Percentiles rank a stretch among this genome's conserved stretches.
Conservation (phyloP, 2,329 filamentous ascomycete species). For the Aspergillus candidus region DNA sequence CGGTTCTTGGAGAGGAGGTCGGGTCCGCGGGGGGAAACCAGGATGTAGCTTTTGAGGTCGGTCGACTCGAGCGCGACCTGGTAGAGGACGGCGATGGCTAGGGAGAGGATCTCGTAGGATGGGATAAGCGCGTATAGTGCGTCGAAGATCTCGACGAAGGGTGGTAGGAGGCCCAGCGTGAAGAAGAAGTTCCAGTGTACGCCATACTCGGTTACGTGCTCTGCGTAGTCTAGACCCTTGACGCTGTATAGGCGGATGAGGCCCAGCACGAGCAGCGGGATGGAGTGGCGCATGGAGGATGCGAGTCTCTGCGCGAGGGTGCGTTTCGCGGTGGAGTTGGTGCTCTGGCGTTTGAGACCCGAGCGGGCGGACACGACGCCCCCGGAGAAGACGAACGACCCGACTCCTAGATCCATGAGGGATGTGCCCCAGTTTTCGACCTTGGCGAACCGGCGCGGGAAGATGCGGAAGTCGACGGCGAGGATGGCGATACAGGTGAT, state of each 20-base stretch:
- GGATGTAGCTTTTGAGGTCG: slow-evolving; percentile 71
- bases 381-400: slow-evolving; percentile 92
- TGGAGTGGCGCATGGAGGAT: slow-evolving; percentile 67
- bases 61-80: slow-evolving; percentile 71
- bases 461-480: slow-evolving; percentile 92
- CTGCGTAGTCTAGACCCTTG: slow-evolving; percentile 91
- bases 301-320: slow-evolving; percentile 53
- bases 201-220: slow-evolving; percentile 95
- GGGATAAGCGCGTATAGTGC: slow-evolving; percentile 63
- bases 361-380: slow-evolving; percentile 84
- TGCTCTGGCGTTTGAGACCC: slow-evolving; percentile 60
- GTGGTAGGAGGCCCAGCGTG: slow-evolving; percentile 80
- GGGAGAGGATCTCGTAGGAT: slow-evolving; percentile 68
- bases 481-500: slow-evolving; percentile 85
- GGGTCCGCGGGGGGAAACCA: slow-evolving; percentile 67
- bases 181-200: slow-evolving; percentile 99
- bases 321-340: slow-evolving; percentile 40
- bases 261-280: slow-evolving; percentile 76
- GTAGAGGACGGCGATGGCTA: slow-evolving; percentile 64
- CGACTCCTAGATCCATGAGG: slow-evolving; percentile 96
- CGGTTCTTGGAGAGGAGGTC: slow-evolving; percentile 83
- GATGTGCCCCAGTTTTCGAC: slow-evolving; percentile 99
- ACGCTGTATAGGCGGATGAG: slow-evolving; percentile 77
- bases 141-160: slow-evolving; percentile 80
- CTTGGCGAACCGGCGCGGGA: slow-evolving; percentile 91